Evolutionary conservation across 495 filamentous ascomycete genomes (phyloP), one percentile per base, ranked within the genome.

Genomic region (Aspergillus taichungensis): DNA sequence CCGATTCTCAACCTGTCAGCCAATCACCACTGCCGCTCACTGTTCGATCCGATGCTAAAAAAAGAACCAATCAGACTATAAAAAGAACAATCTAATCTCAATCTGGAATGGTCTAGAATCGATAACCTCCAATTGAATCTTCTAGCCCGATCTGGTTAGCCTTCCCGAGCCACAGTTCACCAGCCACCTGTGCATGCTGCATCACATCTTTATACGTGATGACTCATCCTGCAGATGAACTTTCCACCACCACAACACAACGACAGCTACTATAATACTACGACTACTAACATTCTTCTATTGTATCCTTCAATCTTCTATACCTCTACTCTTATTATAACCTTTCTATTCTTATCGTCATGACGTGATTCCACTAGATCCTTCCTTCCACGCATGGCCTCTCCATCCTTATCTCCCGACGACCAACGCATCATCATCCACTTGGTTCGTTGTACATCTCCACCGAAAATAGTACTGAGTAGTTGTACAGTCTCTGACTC

Each of bases 371-470:
- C 18, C 18, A 24, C 18, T 24, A 24, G 18, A 24, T 24, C 18
- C 18, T 24, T 24, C 18, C 18, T 24, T 24, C 18, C 18, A 24
- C 18, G 18, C 18, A 24, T 24, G 18, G 18, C 18, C 18, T 24
- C 18, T 24, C 18, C 53, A 40, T 43, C 53, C 55, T 76, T 66
- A 34, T 68, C 64, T 45, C 73, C 79, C 50, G 71, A 76, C 50
- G 75, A 88, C 57, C 68, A 73, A 55, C 77, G 84, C 45, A 73
- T 87, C 61, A 85, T 94, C 59, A 68, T 94, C 42, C 87, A 92
- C 55, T 85, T 92, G 65, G 87, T 90, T 67, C 55, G 75, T 64
- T 64, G 6, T 12, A n/a, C 24, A 13, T 43, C 40, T 32, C 29
- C 18, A 11, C 5, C 34, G 3, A 54, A 37, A 46, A 54, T 49